Base-by-base conservation (phyloP, 2,329 filamentous ascomycete species). In the Moelleriella libera region DNA sequence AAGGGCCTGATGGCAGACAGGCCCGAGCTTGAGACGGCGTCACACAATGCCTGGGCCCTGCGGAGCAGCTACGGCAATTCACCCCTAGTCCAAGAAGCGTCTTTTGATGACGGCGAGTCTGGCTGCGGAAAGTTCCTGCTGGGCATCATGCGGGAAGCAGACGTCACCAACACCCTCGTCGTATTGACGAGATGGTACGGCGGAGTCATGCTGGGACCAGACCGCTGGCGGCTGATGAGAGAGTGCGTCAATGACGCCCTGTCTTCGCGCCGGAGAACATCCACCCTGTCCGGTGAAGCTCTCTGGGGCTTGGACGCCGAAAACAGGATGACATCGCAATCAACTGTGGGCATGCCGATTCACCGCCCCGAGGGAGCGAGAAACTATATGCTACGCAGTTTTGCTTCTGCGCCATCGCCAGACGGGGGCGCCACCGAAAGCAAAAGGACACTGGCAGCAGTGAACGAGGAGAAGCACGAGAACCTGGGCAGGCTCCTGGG, bases 361-460 rank as follows among this genome's bases (percentile, higher is more conserved):
- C 81, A 88, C 56, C 78, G 78, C 14, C 82, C 88, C 1, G 81
- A 90, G 57, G 74, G 74, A 5, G 85, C 87, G 9, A 67, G 71
- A 46, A 67, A 68, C 45, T 82, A 80, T 55, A 67, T 80, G 32
- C 58, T 78, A 14, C 75, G 68, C 53, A 76, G 74, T 48, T 88
- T 88, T 60, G 70, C 71, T 5, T 66, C 69, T 6, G 66, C 66
- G 0, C 34, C 42, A 10, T 63, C 70, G 28, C 55, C 43, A 9
- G 52, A 45, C 9, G 57, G 51, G 1, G 48, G 51, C 3, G 51
- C 46, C 2, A 48, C 48, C 9, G 56, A 57, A 46, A 58, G 55
- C 61, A 80, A 75, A 60, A 76, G 69, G 57, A 74, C 75, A 2
- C 62, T 63, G 4, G 68, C 72, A 45, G 68, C 68, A 8, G 54